Evolutionary conservation across 2,329 filamentous ascomycete species (phyloP), one percentile per base, ranked within the genome.

Genomic region (Trichoderma asperellum): DNA sequence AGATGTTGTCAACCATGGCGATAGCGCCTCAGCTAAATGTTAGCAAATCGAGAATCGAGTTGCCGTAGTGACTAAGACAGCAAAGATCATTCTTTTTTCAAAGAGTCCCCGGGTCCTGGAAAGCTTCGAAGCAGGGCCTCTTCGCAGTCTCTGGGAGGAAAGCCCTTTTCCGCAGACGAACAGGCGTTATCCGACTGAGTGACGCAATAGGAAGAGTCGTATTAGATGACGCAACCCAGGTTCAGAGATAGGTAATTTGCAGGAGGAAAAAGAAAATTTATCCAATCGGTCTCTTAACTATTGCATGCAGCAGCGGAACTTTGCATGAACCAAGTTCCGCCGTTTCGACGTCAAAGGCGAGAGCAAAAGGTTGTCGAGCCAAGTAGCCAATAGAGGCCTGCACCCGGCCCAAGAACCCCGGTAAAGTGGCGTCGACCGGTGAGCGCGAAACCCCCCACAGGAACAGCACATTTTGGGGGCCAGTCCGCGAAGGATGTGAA

Each of bases 1-100:
- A 81, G 32, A 79, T 77, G 7, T 49, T 49, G 32, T 67, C 49
- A 35, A 71, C 70, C 74, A 75, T 75, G 21, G 61, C 40, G 12
- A 58, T 29, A 40, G 68, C 71, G 63, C 57, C 64, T 57, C 64
- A 69, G 69, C 29, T 63, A 18, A 58, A 70, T 72, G 73, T 74
- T 73, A 74, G 72, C 69, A 72, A 59, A 61, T 60, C n/a, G 69
- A 61, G 58, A 52, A 58, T 21, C 32, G 52, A 29, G 66, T 40
- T 43, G 40, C 34, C 32, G 63, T 37, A 53, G 35, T 57, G 35
- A 68, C n/a, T 14, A 24, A 47, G 35, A 68, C 29, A n/a, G 59
- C 49, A 56, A 43, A 63, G 43, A 53, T 64, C 72, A 73, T 72
- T 60, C 32, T 21, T 49, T 64, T 32, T 32, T 8, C 24, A 24